These are phyloP conservation scores for Rhodocollybia butyracea DNA, from an alignment of 768 basidiomycete genomes.

Conservation along the genomic window DNA sequence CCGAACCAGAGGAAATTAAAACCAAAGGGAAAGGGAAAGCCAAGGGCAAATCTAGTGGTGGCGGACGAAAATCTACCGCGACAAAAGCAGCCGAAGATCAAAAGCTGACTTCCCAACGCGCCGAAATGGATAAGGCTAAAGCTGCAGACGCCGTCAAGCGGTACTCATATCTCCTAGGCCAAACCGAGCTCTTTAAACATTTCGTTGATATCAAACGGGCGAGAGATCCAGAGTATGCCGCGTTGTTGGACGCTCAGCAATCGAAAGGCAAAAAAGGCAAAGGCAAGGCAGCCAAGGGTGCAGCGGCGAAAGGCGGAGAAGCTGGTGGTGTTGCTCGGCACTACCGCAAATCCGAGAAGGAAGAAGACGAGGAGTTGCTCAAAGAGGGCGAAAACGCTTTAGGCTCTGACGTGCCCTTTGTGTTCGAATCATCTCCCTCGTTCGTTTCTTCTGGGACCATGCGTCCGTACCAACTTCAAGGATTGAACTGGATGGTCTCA, in stretches of 20 bases:
- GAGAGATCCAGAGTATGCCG: constrained; percentile 91
- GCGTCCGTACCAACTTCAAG: constrained; percentile 94
- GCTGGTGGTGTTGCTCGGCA: constrained; percentile 71
- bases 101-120: constrained; percentile 64
- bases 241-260: constrained; percentile 81
- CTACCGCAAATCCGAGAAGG: constrained; percentile 95
- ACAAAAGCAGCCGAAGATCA: constrained; percentile 71
- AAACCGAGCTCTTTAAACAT: constrained; percentile 97
- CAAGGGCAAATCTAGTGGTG: constrained; percentile 18
- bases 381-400: constrained; percentile 78
- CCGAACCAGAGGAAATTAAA: constrained; percentile 25
- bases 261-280: constrained; percentile 50
- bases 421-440: constrained; percentile 91
- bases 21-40: background rate
- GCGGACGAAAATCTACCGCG: constrained; percentile 41
- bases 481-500: constrained; percentile 96
- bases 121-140: constrained; percentile 89
- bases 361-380: constrained; percentile 94
- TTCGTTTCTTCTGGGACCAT: constrained; percentile 88
- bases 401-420: constrained; percentile 83
- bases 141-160: constrained; percentile 93
- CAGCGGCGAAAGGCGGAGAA: constrained; percentile 51
- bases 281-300: constrained; percentile 84
- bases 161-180: constrained; percentile 95
- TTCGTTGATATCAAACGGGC: constrained; percentile 96